Base-by-base conservation (phyloP, 257 asterid species). In the Vinca minor region DNA sequence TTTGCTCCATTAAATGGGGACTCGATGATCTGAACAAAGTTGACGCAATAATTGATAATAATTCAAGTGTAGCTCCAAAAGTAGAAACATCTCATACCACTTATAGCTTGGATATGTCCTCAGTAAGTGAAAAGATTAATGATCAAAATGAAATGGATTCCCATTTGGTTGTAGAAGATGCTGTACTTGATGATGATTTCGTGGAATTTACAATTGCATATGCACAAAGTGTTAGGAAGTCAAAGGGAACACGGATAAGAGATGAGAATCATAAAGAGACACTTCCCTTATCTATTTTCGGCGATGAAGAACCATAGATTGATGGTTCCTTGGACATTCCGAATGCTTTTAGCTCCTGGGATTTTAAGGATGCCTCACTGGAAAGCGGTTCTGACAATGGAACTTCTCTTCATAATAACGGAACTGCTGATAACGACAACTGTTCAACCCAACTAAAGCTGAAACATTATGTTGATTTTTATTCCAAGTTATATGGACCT, bases 251-350 rank as follows among this genome's bases (percentile, higher is more conserved):
- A 48, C 82, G 74, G 70, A 59, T 52, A 14, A 62, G 56, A 67
- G 71, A 18, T 45, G 76, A 79, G 62, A 50, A 76, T 66, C 78
- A 73, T 58, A 71, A 60, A 66, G 82, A 78, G 36, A 79, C 87
- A 13, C 72, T 89, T 68, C 89, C 88, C 38, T 77, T 89, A 64
- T 83, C 91, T 44, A 74, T 89, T 70, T 84, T 83, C 71, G 89
- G 93, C 4, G 74, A 69, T 53, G 88, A 83, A 77, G 93, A 84
- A 69, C 77, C 77, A 63, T 84, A 79, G 70, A 61, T 28, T 49
- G 83, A 74, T 68, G 78, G 65, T 65, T 77, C 77, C 58, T 74
- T 72, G 48, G 85, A 79, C 62, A 64, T 62, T 68, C 78, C 63
- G 62, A 87, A 84, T 69, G 63, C 67, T 49, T 77, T 78, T 74